phyloP scores from a whole-genome alignment of 2,329 filamentous ascomycete species.

The Fusarium goolgardi region DNA sequence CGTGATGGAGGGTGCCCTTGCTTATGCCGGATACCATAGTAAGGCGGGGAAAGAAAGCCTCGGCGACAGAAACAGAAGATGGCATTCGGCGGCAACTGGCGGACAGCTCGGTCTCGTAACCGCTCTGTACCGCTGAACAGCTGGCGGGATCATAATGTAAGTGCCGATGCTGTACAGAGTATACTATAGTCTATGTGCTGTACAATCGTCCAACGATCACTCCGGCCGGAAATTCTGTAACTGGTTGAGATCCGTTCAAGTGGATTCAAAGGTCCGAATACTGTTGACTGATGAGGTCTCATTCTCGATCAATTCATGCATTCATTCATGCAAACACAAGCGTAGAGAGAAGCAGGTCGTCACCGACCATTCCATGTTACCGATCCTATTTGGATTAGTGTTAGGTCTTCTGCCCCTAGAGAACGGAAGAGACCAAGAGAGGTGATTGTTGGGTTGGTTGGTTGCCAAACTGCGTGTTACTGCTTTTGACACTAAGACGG shows the following conservation, averaged over 20 bases:
- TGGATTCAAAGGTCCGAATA: conserved; percentile 34
- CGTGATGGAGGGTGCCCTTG: too few species aligned
- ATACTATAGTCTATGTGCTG: conserved; percentile 14
- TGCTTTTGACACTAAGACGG: conserved; percentile 27
- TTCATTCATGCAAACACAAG: conserved; percentile 1
- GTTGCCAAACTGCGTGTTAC: conserved; percentile 14
- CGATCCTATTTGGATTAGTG: conserved; percentile 35
- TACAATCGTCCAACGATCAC: conserved; percentile 20
- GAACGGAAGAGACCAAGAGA: conserved; percentile 6
- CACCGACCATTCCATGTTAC: conserved; percentile 26
- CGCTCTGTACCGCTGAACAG: conserved; percentile 25
- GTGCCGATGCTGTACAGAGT: conserved; percentile 18
- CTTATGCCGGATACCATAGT: too few species aligned
- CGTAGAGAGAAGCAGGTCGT: conserved; percentile 9
- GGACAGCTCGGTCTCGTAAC: conserved; percentile 30
- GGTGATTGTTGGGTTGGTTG: conserved; percentile 25
- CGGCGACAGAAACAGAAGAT: conserved; percentile 29
- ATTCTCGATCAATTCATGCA: conserved; percentile 12
- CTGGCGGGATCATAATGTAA: conserved; percentile 21
- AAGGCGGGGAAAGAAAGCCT: conserved; percentile 38
- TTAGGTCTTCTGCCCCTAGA: conserved; percentile 33
- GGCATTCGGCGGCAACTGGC: conserved; percentile 27
- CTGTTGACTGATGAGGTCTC: conserved; percentile 2
- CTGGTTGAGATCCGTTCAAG: conserved; percentile 8
- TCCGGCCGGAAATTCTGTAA: conserved; percentile 6